Evolutionary conservation across 805 yeast species (phyloP).

Genomic region (Wickerhamomyces chaumierensis): DNA sequence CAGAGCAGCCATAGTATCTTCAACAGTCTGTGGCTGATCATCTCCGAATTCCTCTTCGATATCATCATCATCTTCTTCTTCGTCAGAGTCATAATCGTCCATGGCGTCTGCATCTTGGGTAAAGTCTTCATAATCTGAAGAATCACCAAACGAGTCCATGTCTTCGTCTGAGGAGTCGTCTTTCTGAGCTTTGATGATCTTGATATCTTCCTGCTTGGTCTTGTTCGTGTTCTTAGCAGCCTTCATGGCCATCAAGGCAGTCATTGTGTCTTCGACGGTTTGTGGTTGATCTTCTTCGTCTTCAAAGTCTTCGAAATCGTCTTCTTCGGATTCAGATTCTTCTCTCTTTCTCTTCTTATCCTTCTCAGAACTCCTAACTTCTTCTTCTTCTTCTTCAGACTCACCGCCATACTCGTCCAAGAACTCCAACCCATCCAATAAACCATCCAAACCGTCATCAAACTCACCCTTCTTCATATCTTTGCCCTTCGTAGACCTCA

Average conservation of each 20-base stretch:
- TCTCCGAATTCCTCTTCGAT: conserved; percentile 16
- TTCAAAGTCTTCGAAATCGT: conserved; percentile 26
- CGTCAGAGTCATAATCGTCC: conserved; percentile 3
- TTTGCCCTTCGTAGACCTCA: conserved; percentile 42
- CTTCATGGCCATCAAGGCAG: conserved; percentile 20
- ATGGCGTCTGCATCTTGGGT: neutral
- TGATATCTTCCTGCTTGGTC: conserved; percentile 9
- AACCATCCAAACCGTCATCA: conserved; percentile 69
- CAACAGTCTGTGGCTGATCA: conserved; percentile 16
- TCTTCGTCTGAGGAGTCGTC: neutral
- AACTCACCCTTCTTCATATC: conserved; percentile 19
- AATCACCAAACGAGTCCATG: neutral
- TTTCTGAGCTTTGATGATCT: conserved; percentile 8
- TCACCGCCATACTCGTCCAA: conserved; percentile 24
- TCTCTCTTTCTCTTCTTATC: neutral
- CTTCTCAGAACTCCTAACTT: neutral
- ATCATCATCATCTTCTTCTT: conserved; percentile 22
- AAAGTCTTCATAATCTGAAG: neutral
- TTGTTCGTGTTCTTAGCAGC: conserved; percentile 11
- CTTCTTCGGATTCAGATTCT: conserved; percentile 14
- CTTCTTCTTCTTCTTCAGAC: conserved; percentile 4
- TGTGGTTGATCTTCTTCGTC: conserved; percentile 12
- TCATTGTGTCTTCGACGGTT: conserved; percentile 25
- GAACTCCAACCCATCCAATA: conserved; percentile 55
- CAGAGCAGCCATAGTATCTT: conserved; percentile 25